Evolutionary conservation across 768 basidiomycete genomes (phyloP), one percentile per base, ranked within the genome.

Genomic region (Daedalea quercina): DNA sequence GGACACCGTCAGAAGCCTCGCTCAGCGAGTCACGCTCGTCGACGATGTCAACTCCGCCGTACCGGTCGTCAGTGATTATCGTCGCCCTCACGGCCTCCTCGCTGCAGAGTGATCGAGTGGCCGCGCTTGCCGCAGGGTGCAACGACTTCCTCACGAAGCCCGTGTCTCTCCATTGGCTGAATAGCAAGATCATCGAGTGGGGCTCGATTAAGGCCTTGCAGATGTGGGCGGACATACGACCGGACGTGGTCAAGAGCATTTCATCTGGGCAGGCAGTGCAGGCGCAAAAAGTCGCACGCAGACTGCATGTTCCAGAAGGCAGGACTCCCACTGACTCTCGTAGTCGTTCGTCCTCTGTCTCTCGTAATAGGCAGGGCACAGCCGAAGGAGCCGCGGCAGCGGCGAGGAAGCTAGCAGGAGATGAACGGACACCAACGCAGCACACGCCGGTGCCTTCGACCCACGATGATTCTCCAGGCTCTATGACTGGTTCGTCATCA

Each of bases 121-220:
- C 86, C 19, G 96, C 96, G n/a, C 84, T 99, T 35, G 94, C 91
- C 3, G 96, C 96, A 1, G 96, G 96, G 6, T 99, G 96, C 71
- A 98, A 99, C 62, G 96, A 99, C 67, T 99, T 98, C 71, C 69
- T 99, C 46, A 98, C 94, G 40, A 99, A 99, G 64, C 96, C 96
- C 0, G 95, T 99, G 26, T 92, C 90, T 7, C 74, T 96, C 25
- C 76, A 87, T 43, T 99, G 96, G 96, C 74, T 99, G 48, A 93
- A 97, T 66, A 90, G 85, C 73, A 99, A 99, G 75, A 94, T 98
- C 65, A 90, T 95, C 55, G 96, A 99, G 68, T 99, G 96, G 96
- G 96, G 96, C 0, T 95, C 92, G 2, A 98, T 99, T 71, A 93
- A 93, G 66, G 90, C 89, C 4, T 65, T 93, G 52, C 89, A 92